These are phyloP conservation scores for Baeospora myosura DNA, from an alignment of 1,284 basidiomycete species.

Conservation along the genomic window DNA sequence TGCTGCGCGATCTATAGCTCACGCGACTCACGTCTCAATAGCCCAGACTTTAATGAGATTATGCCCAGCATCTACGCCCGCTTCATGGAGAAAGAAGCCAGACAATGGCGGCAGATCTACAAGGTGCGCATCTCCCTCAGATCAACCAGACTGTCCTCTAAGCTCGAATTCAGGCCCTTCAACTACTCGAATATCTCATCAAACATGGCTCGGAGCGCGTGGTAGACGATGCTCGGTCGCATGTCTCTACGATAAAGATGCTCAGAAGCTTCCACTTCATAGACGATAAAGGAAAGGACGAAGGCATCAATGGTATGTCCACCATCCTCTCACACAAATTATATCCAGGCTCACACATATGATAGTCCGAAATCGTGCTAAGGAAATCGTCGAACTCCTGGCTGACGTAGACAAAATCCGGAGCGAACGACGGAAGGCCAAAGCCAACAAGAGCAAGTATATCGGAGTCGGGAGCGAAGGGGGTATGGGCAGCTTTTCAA, in stretches of 20 bases:
- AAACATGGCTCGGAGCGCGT: constrained; percentile 99
- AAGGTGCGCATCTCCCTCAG: constrained; percentile 49
- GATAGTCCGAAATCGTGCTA: constrained; percentile 90
- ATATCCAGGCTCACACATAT: neutral
- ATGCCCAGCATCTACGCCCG: constrained; percentile 96
- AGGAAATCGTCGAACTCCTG: constrained; percentile 85
- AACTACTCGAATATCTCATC: constrained; percentile 91
- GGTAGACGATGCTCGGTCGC: constrained; percentile 93
- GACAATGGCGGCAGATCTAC: constrained; percentile 99
- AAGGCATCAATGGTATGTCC: constrained; percentile 87
- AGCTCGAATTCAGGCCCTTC: constrained; percentile 58
- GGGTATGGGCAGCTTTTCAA: constrained; percentile 42
- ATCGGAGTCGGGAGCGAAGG: constrained; percentile 75
- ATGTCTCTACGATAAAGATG: constrained; percentile 96
- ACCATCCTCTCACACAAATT: neutral
- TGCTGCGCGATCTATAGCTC: constrained; percentile 1
- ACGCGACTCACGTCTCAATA: constrained; percentile 24
- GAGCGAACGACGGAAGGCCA: constrained; percentile 86
- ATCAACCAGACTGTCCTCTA: neutral
- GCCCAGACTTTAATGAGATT: constrained; percentile 98
- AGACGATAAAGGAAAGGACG: constrained; percentile 97
- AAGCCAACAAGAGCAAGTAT: constrained; percentile 90
- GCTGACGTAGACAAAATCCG: constrained; percentile 90
- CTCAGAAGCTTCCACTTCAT: constrained; percentile 97
- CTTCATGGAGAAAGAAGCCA: constrained; percentile 96